These are phyloP conservation scores for Trichoderma gamsii DNA, from an alignment of 495 filamentous ascomycete species.

Conservation along the genomic window DNA sequence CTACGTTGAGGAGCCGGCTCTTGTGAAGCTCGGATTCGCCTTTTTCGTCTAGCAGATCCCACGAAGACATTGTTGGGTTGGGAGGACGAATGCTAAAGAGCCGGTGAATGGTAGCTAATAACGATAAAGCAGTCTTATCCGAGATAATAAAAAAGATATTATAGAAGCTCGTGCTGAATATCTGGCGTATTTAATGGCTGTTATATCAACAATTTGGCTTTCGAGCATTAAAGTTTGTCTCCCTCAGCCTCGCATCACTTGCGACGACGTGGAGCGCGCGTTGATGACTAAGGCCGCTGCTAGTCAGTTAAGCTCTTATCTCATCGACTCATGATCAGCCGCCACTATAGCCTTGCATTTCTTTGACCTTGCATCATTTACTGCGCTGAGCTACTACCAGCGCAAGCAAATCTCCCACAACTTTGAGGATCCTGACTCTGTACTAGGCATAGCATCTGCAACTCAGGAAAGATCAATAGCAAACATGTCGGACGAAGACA, in stretches of 20 bases:
- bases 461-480: neutral
- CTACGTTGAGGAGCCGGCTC: constrained; percentile 79
- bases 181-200: neutral
- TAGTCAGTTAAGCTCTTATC: neutral
- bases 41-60: constrained; percentile 42
- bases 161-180: neutral
- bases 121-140: no score
- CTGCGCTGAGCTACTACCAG: neutral
- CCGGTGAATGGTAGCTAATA: no score
- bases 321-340: neutral
- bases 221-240: neutral
- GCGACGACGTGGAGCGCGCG: constrained; percentile 1
- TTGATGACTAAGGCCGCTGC: neutral
- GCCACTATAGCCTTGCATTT: neutral
- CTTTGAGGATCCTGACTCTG: neutral
- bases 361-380: neutral
- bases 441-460: neutral
- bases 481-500: constrained; percentile 63
- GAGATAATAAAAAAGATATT: neutral
- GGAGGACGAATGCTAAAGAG: no score
- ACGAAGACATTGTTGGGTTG: constrained; percentile 19
- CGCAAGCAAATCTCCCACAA: neutral
- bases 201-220: no score
- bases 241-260: neutral
- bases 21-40: constrained; percentile 83